Percentiles rank a stretch among this genome's conserved stretches.
Conservation (phyloP, 2,329 filamentous ascomycete species). For the Ophiostoma sp. region DNA sequence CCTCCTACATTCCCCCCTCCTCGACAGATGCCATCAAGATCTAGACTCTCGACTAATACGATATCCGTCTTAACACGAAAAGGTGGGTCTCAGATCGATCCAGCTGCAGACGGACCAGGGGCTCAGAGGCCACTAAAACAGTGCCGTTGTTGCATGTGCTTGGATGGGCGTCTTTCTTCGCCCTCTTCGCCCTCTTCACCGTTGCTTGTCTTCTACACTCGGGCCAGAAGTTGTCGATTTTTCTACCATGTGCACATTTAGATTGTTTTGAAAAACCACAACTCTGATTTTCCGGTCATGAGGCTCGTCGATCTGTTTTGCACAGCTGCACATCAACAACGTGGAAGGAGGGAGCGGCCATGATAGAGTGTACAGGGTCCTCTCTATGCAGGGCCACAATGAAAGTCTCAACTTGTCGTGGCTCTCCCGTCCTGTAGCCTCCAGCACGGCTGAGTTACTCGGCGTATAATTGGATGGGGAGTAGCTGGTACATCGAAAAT, state of each 20-base stretch:
- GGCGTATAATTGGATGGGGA: not conserved
- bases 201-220: not conserved
- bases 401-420: not conserved
- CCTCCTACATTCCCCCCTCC: too few species aligned
- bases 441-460: not conserved
- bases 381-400: not conserved
- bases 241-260: not conserved
- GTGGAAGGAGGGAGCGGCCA: not conserved
- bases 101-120: not conserved
- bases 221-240: not conserved
- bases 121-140: slow-evolving; percentile 7
- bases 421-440: not conserved
- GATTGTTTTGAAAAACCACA: not conserved
- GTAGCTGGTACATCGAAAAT: not conserved
- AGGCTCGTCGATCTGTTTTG: not conserved
- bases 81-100: not conserved
- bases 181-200: not conserved
- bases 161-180: not conserved
- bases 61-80: not conserved
- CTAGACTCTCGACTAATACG: not conserved
- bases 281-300: not conserved
- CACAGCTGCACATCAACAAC: not conserved
- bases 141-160: slow-evolving; percentile 20
- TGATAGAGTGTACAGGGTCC: not conserved
- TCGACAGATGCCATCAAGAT: not conserved